Evolutionary conservation across 495 filamentous ascomycete genomes (phyloP).

Genomic region (Daldinia grandis): DNA sequence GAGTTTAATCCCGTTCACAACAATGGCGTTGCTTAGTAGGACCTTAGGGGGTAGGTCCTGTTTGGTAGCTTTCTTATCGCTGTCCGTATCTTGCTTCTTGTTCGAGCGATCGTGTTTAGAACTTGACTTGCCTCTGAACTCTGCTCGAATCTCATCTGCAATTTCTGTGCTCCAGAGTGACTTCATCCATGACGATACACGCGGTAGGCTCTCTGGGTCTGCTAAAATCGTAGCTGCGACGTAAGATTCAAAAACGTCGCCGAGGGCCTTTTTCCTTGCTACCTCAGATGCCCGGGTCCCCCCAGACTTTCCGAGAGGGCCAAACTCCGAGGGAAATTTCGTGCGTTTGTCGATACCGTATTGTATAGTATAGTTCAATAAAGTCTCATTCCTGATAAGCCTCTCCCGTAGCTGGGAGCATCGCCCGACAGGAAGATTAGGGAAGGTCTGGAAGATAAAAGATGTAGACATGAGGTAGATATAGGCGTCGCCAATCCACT

Average conservation of each 20-base stretch:
- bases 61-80: slow-evolving; percentile 14
- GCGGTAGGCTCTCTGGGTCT: slow-evolving; percentile 66
- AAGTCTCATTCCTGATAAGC: slow-evolving; percentile 79
- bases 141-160: slow-evolving; percentile 53
- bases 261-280: slow-evolving; percentile 71
- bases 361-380: slow-evolving; percentile 67
- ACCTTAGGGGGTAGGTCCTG: slow-evolving; percentile 54
- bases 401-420: slow-evolving; percentile 72
- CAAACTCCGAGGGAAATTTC: slow-evolving; percentile 58
- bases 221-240: slow-evolving; percentile 78
- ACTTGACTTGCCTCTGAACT: slow-evolving; percentile 29
- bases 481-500: slow-evolving; percentile 81
- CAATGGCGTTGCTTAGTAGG: slow-evolving; percentile 63
- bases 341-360: slow-evolving; percentile 74
- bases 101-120: slow-evolving; percentile 27
- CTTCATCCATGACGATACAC: slow-evolving; percentile 72
- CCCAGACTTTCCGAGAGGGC: slow-evolving; percentile 44
- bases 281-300: slow-evolving; percentile 54
- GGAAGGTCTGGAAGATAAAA: slow-evolving; percentile 70
- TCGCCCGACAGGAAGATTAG: slow-evolving; percentile 63
- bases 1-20: slow-evolving; percentile 67
- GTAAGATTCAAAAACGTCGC: slow-evolving; percentile 90
- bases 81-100: slow-evolving; percentile 4
- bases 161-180: slow-evolving; percentile 67
- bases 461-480: slow-evolving; percentile 73